Percentiles rank a stretch among this genome's conserved stretches.
Conservation (phyloP, 2,329 filamentous ascomycete genomes). For the Cordyceps sp. region DNA sequence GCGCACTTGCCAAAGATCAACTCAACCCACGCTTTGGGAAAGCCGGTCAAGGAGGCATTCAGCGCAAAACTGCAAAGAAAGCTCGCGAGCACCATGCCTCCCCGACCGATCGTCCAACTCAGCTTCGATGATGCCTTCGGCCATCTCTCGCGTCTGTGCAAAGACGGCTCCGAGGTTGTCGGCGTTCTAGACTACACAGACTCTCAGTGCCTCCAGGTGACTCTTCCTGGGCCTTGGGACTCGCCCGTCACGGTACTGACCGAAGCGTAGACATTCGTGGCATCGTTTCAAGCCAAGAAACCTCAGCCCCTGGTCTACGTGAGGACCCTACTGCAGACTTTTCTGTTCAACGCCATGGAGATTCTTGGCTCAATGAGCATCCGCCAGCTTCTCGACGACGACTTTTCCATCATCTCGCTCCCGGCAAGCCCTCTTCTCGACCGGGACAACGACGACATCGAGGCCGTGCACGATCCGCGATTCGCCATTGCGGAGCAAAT, state of each 20-base stretch:
- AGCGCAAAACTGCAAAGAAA: slow-evolving; percentile 83
- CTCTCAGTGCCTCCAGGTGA: slow-evolving; percentile 52
- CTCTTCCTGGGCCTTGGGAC: slow-evolving; percentile 6
- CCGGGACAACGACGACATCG: slow-evolving; percentile 57
- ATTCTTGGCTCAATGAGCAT: slow-evolving; percentile 53
- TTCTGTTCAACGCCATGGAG: slow-evolving; percentile 57
- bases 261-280: slow-evolving; percentile 46
- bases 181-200: slow-evolving; percentile 51
- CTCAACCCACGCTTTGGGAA: slow-evolving; percentile 43
- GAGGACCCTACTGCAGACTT: slow-evolving; percentile 59
- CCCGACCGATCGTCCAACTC: slow-evolving; percentile 70
- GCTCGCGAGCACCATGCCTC: slow-evolving; percentile 84
- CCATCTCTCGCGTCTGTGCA: slow-evolving; percentile 53
- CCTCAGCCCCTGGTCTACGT: slow-evolving; percentile 75
- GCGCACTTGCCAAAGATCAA: slow-evolving; percentile 37
- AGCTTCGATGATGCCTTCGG: slow-evolving; percentile 54
- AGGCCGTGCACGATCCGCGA: slow-evolving; percentile 55
- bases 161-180: slow-evolving; percentile 53
- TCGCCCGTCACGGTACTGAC: slow-evolving; percentile 2
- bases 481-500: slow-evolving; percentile 58
- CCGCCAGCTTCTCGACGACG: slow-evolving; percentile 62
- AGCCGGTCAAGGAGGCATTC: slow-evolving; percentile 59
- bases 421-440: slow-evolving; percentile 57
- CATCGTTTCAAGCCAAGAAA: slow-evolving; percentile 58
- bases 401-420: slow-evolving; percentile 62